These are phyloP conservation scores for Reticulascus tulasneorum DNA, from an alignment of 2,329 filamentous ascomycete species.

Conservation along the genomic window DNA sequence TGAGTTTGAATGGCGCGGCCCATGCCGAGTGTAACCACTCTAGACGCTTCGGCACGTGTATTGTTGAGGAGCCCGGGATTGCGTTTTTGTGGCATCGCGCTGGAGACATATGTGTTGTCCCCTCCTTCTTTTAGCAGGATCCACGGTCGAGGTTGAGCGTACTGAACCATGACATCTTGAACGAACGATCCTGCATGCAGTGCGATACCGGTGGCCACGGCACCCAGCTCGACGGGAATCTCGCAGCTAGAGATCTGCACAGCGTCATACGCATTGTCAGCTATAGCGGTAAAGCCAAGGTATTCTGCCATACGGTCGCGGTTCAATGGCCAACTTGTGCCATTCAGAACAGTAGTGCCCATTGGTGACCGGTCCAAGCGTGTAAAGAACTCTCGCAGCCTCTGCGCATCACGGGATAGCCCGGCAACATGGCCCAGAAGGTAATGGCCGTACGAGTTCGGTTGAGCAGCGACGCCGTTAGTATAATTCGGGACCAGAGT, in stretches of 20 bases:
- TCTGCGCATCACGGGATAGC: slow-evolving; percentile 4
- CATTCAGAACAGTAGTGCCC: slow-evolving; percentile 9
- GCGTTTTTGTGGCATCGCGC: slow-evolving; percentile 10
- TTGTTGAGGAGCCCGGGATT: slow-evolving; percentile 4
- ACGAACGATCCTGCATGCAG: slow-evolving; percentile 8
- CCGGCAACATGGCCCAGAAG: slow-evolving; percentile 6
- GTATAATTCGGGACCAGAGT: slow-evolving; percentile 9
- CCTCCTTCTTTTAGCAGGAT: slow-evolving; percentile 8
- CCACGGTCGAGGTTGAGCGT: slow-evolving; percentile 8
- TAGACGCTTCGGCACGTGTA: slow-evolving; percentile 4
- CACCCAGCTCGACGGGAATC: slow-evolving; percentile 8
- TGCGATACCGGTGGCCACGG: slow-evolving; percentile 2
- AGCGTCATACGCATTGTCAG: slow-evolving; percentile 11
- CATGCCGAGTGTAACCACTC: slow-evolving; percentile 3
- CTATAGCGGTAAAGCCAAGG: slow-evolving; percentile 6
- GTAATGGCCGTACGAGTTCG: slow-evolving; percentile 9
- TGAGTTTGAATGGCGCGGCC: slow-evolving; percentile 9
- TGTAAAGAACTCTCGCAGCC: slow-evolving; percentile 4
- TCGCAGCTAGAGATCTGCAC: slow-evolving; percentile 8
- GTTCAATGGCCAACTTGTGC: slow-evolving; percentile 11
- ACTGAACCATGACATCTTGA: slow-evolving; percentile 9
- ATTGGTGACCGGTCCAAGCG: slow-evolving; percentile 8
- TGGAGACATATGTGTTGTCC: slow-evolving; percentile 9
- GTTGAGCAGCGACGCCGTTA: slow-evolving; percentile 9
- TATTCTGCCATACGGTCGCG: slow-evolving; percentile 10